Evolutionary conservation across 345 rosid species (phyloP).

Genomic region (Salix koriyanagi): DNA sequence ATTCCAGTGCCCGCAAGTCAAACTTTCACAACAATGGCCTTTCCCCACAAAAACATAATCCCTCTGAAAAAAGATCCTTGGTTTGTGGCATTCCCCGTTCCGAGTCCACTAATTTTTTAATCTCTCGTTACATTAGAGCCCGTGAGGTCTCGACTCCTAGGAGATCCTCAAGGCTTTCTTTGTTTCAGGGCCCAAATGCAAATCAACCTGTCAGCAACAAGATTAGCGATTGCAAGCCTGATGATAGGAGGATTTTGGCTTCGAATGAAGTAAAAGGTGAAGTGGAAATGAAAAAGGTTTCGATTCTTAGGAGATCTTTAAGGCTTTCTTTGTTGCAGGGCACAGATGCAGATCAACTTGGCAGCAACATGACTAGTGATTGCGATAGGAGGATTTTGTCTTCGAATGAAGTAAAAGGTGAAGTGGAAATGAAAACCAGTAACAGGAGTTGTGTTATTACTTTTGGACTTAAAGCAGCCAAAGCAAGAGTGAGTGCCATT

Average conservation of each 20-base stretch:
- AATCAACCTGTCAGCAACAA: not conserved
- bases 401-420: not conserved
- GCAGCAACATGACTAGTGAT: not conserved
- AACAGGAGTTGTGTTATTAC: not conserved
- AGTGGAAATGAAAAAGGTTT: not conserved
- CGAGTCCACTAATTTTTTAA: not conserved
- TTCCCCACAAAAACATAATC: not conserved
- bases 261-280: not conserved
- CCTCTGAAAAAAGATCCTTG: not conserved
- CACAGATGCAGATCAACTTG: not conserved
- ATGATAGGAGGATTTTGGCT: not conserved
- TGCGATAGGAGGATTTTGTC: not conserved
- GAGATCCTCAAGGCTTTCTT: slow-evolving; percentile 21
- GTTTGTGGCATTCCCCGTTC: not conserved
- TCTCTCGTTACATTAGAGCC: not conserved
- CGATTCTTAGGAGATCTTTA: slow-evolving; percentile 9
- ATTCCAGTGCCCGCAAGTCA: slow-evolving; percentile 2
- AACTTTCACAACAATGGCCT: not conserved
- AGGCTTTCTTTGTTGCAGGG: slow-evolving; percentile 16
- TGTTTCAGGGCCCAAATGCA: not conserved
- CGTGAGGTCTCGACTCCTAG: not conserved
- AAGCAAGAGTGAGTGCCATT: not conserved
- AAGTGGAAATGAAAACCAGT: not conserved
- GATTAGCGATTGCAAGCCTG: not conserved
- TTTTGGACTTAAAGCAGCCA: slow-evolving; percentile 1